Evolutionary conservation across 2,329 filamentous ascomycete species (phyloP), one percentile per base, ranked within the genome.

Genomic region (Neurospora sp.): DNA sequence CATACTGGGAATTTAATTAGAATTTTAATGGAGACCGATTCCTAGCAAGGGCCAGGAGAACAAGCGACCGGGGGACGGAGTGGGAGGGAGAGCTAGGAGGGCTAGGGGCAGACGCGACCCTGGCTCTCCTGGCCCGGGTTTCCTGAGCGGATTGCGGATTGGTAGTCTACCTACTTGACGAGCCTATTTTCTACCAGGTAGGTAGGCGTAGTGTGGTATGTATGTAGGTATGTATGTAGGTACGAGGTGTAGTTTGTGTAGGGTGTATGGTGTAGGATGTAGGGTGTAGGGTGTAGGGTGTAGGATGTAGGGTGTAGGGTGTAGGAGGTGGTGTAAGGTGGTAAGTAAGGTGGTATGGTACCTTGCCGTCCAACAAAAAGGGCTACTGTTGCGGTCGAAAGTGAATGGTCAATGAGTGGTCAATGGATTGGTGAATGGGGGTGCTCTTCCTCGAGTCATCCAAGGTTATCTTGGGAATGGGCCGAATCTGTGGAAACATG

Each of bases 1-100:
- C 78, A 79, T 79, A 75, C 71, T 78, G 76, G 77, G 76, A 77
- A 77, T 78, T 80, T 79, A 80, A 79, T 80, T 79, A 78, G 77
- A 77, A 74, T 77, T 77, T 79, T 78, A 78, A 78, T 79, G 78
- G 78, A 79, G 77, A 77, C 78, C 75, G 76, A 79, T 79, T 78
- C 75, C 75, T 75, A 72, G 74, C 74, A 36, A 62, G 52, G 52
- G 52, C 70, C 70, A 70, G 72, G 66, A 74, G 74, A 76, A 74
- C 76, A 75, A 76, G 72, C 66, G 74, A 74, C 73, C 73, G 75
- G 76, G 75, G 77, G 75, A 72, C 52, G 52, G 52, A 62, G 52
- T 62, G 28, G 52, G 52, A 62, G 52, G 52, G 52, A 62, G 52
- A 36, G 28, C 38, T 15, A 70, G 72, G 66, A 69, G 71, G 72